Evolutionary conservation across 257 asterid genomes (phyloP).

Genomic region (Ligustrum vulgare): DNA sequence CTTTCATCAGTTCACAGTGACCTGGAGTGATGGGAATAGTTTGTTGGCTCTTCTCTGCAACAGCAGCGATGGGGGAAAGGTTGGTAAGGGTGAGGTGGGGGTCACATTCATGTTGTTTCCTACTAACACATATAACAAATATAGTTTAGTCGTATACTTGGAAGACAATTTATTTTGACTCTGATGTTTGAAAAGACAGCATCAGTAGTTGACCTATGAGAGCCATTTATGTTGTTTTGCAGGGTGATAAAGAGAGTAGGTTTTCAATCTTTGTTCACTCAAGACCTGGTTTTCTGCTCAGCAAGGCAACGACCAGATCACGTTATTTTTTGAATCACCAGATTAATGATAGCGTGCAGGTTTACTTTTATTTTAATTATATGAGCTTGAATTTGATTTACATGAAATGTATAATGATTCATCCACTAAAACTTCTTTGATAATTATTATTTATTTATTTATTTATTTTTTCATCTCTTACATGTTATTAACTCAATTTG

Average conservation of each 20-base stretch:
- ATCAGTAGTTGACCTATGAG: conserved; percentile 5
- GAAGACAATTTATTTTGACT: background rate
- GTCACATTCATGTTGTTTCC: background rate
- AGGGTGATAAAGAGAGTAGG: conserved; percentile 75
- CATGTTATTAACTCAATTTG: conserved; percentile 2
- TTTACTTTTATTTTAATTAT: conserved; percentile 31
- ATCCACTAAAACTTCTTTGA: background rate
- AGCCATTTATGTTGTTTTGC: conserved; percentile 35
- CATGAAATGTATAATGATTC: conserved; percentile 3
- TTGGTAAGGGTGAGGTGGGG: background rate
- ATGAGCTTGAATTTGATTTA: background rate
- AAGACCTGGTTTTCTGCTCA: conserved; percentile 89
- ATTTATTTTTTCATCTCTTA: background rate
- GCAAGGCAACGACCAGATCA: conserved; percentile 76
- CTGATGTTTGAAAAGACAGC: background rate
- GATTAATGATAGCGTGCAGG: conserved; percentile 89
- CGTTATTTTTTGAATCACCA: conserved; percentile 73
- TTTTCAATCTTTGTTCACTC: conserved; percentile 90
- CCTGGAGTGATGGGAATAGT: too few species aligned
- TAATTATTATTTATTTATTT: too few species aligned
- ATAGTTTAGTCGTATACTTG: background rate
- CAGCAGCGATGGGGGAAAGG: background rate
- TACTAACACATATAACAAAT: background rate
- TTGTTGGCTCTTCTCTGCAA: background rate
- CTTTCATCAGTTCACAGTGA: background rate